Evolutionary conservation across 768 basidiomycete species (phyloP).

Genomic region (Polyporus arcularius): DNA sequence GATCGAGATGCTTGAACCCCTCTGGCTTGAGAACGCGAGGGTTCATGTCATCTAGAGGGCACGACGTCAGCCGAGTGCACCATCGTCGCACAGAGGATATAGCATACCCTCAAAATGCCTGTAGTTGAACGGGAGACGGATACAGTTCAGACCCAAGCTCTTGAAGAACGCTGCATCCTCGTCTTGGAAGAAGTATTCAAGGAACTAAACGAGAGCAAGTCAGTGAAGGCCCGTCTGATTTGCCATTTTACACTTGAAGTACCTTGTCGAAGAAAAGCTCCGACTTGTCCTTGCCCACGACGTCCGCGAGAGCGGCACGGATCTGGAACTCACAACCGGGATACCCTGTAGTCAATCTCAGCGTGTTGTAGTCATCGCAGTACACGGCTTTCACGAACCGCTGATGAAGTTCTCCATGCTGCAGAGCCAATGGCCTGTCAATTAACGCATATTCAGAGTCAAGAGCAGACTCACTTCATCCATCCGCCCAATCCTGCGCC

Average conservation of each 20-base stretch:
- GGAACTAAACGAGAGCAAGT: slow-evolving; percentile 48
- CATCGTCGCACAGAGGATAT: neutral
- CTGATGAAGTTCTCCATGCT: slow-evolving; percentile 82
- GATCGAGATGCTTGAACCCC: slow-evolving; percentile 82
- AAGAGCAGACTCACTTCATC: slow-evolving; percentile 55
- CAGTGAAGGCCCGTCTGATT: slow-evolving; percentile 35
- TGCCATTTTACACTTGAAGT: neutral
- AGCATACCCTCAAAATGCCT: slow-evolving; percentile 62
- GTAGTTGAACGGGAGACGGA: slow-evolving; percentile 77
- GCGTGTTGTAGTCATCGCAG: neutral
- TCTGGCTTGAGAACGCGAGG: slow-evolving; percentile 72
- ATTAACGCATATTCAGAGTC: neutral
- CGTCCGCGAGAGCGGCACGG: slow-evolving; percentile 63
- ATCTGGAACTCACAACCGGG: slow-evolving; percentile 84
- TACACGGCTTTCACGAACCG: slow-evolving; percentile 34
- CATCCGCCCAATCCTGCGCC: slow-evolving; percentile 84
- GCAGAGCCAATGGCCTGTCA: neutral
- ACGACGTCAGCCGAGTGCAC: slow-evolving; percentile 12
- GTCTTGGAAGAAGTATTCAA: slow-evolving; percentile 83
- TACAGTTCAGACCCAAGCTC: slow-evolving; percentile 76
- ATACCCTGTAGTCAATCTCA: slow-evolving; percentile 35
- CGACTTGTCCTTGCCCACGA: slow-evolving; percentile 66
- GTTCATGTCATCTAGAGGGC: slow-evolving; percentile 63
- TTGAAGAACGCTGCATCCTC: slow-evolving; percentile 77
- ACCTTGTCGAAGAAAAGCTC: slow-evolving; percentile 87